Conservation (phyloP, 1,139 yeast genomes). For the Yamadazyma blattariae region DNA sequence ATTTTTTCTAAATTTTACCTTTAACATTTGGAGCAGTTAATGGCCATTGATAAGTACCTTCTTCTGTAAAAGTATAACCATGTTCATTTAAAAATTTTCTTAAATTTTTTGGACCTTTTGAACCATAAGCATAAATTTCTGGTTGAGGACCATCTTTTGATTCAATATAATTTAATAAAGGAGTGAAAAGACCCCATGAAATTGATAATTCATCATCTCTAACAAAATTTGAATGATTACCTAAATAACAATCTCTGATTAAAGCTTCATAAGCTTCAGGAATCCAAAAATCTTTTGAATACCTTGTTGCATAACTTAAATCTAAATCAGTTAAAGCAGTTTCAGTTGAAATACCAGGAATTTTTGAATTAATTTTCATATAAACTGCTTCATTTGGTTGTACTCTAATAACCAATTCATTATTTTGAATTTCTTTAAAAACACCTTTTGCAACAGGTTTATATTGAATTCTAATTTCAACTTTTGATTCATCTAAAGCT, state of each 20-base stretch:
- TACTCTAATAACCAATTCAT: slow-evolving; percentile 88
- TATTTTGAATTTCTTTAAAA: slow-evolving; percentile 78
- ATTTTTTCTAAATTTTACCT: slow-evolving; percentile 14
- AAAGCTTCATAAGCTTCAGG: slow-evolving; percentile 98
- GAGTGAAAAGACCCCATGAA: slow-evolving; percentile 92
- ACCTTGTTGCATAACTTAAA: slow-evolving; percentile 78
- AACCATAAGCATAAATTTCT: slow-evolving; percentile 77
- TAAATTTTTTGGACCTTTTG: slow-evolving; percentile 79
- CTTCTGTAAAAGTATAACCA: slow-evolving; percentile 64
- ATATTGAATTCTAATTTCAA: slow-evolving; percentile 91
- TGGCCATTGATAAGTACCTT: slow-evolving; percentile 78
- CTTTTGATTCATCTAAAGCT: slow-evolving; percentile 88
- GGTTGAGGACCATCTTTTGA: slow-evolving; percentile 63
- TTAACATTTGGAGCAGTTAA: slow-evolving; percentile 54
- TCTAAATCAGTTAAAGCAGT: slow-evolving; percentile 88
- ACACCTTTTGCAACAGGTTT: slow-evolving; percentile 82
- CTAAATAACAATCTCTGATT: slow-evolving; percentile 84
- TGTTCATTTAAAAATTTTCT: slow-evolving; percentile 60
- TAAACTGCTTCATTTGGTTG: slow-evolving; percentile 96
- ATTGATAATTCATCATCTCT: slow-evolving; percentile 96
- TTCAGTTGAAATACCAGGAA: slow-evolving; percentile 84
- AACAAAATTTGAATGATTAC: slow-evolving; percentile 95
- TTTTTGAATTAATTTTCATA: slow-evolving; percentile 86
- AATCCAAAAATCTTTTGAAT: slow-evolving; percentile 80
- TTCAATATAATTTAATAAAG: slow-evolving; percentile 78